Evolutionary conservation across 2,329 filamentous ascomycete genomes (phyloP).

Genomic region (Fusarium verticillioides): DNA sequence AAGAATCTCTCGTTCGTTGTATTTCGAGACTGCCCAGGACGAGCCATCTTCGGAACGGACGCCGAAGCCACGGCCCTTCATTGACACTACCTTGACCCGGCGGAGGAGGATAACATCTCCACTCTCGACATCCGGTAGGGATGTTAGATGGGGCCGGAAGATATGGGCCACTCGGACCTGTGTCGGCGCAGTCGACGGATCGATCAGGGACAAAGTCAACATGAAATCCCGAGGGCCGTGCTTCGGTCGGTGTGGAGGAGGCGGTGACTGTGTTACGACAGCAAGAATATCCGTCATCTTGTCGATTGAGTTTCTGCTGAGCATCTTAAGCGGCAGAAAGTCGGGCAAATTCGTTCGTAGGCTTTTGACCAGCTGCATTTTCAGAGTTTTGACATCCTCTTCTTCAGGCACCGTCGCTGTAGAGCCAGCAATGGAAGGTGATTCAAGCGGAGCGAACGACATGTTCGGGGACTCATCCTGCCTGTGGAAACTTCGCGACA

Average conservation of each 20-base stretch:
- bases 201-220: conserved; percentile 67
- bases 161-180: conserved; percentile 66
- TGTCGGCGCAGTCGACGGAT: conserved; percentile 63
- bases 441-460: conserved; percentile 35
- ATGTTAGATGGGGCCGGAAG: conserved; percentile 67
- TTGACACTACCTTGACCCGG: conserved; percentile 63
- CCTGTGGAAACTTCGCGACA: conserved; percentile 32
- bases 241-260: conserved; percentile 65
- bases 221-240: conserved; percentile 68
- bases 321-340: conserved; percentile 61
- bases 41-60: conserved; percentile 65
- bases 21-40: conserved; percentile 71
- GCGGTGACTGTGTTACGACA: conserved; percentile 62
- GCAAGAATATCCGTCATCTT: conserved; percentile 65
- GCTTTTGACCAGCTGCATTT: conserved; percentile 58
- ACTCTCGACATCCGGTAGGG: conserved; percentile 63
- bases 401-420: conserved; percentile 37
- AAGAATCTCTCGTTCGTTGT: conserved; percentile 51
- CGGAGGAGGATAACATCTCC: conserved; percentile 70
- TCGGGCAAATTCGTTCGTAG: conserved; percentile 64
- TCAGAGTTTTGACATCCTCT: conserved; percentile 52
- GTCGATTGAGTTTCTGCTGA: conserved; percentile 62
- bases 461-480: conserved; percentile 37
- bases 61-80: conserved; percentile 66
- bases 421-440: conserved; percentile 46